phyloP scores from a whole-genome alignment of 1,284 basidiomycete genomes.

The Vanrija sp. region DNA sequence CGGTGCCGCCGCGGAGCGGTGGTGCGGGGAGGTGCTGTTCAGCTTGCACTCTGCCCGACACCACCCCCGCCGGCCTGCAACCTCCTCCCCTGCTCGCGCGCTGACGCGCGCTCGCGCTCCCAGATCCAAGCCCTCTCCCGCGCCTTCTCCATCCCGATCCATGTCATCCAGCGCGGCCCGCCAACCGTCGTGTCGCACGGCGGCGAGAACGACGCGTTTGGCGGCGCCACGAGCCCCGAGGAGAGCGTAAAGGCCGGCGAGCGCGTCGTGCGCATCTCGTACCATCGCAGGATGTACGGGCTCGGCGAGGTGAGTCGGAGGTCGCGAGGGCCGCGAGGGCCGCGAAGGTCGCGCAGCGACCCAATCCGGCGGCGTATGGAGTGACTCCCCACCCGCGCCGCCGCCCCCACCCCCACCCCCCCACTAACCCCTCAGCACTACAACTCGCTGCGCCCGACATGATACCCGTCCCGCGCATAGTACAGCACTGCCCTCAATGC shows the following conservation, averaged over 20 bases:
- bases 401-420: not conserved
- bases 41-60: not conserved
- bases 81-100: not conserved
- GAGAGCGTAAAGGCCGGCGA: conserved; percentile 48
- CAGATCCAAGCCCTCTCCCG: conserved; percentile 79
- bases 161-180: conserved; percentile 79
- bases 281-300: conserved; percentile 86
- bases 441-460: conserved; percentile 66
- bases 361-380: not conserved
- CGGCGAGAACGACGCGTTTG: conserved; percentile 35
- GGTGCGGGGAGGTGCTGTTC: not conserved
- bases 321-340: conserved; percentile 1
- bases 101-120: not conserved
- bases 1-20: not conserved
- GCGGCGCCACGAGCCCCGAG: conserved; percentile 44
- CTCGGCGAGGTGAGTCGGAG: conserved; percentile 72
- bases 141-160: conserved; percentile 80
- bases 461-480: too few relatives aligned
- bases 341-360: not conserved
- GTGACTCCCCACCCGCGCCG: not conserved
- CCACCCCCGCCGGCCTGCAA: not conserved
- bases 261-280: conserved; percentile 70
- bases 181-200: conserved; percentile 81
- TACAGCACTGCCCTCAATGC: too few relatives aligned
- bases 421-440: conserved; percentile 61